Base-by-base conservation (phyloP, 768 basidiomycete genomes). In the Tulasnella calospora region DNA sequence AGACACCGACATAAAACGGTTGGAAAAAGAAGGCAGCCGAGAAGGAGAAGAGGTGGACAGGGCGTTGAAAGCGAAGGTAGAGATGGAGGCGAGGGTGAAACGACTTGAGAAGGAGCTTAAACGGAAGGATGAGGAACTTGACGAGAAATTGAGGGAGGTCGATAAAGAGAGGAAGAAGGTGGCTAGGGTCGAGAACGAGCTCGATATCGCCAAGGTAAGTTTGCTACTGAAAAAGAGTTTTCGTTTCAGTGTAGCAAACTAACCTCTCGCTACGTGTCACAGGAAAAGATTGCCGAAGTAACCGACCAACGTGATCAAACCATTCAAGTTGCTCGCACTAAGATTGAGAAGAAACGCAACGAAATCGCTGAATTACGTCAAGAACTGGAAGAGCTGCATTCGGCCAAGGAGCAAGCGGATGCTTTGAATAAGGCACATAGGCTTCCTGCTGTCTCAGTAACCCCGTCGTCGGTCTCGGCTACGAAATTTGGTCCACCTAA, bases 81-180 rank as follows among this genome's bases (percentile, higher is more conserved):
- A 73, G 71, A 33, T 78, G 46, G 78, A 78, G 36, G 35, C 73
- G n/a, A 40, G 61, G 27, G 72, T 78, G 33, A 73, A 36, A 36
- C 17, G 73, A 30, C 33, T 78, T 21, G 57, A 74, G 44, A 74
- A 57, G 30, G 40, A 57, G 41, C 15, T 73, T 41, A 46, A 78
- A 38, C 44, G 74, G 78, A 46, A 57, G 27, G 72, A 78, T 7
- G 78, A 41, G 10, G 73, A 74, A 41, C 44, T 78, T 27, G 72
- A 78, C 30, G 69, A 27, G 5, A 71, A 41, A 15, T 40, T 19
- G 10, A 70, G 19, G 27, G 55, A 47, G 36, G 23, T 73, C 5
- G 46, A 74, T 4, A 73, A 74, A 51, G 78, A 73, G 33, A 57
- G 35, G 47, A 47, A 35, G 19, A 38, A 61, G n/a, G 78, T 61